phyloP scores from a whole-genome alignment of 257 asterid species.

The Capsicum rhomboideum region DNA sequence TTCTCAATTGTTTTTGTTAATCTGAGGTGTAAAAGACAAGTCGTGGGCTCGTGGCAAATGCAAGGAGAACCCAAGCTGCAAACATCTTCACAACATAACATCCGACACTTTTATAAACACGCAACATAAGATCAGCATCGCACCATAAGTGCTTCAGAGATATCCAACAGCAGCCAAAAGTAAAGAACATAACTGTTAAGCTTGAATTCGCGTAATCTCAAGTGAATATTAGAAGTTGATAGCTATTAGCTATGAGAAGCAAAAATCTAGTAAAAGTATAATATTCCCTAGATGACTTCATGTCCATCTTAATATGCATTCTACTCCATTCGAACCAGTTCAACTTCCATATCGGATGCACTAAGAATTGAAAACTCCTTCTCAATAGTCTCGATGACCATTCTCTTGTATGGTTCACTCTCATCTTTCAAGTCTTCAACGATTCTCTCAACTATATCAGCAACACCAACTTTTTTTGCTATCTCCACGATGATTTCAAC shows the following conservation, averaged over 20 bases:
- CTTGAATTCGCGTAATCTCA: neutral
- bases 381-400: constrained; percentile 95
- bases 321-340: too few relatives aligned
- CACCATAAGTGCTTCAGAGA: neutral
- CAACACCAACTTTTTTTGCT: constrained; percentile 82
- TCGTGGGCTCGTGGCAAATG: neutral
- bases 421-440: constrained; percentile 84
- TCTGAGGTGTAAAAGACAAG: too few relatives aligned
- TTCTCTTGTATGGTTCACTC: constrained; percentile 83
- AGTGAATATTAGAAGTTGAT: neutral
- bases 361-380: constrained; percentile 81
- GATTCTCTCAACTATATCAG: constrained; percentile 73
- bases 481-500: constrained; percentile 85
- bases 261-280: neutral
- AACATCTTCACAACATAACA: neutral
- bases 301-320: too few relatives aligned
- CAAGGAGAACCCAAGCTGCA: neutral
- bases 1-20: too few relatives aligned
- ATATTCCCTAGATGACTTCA: too few relatives aligned
- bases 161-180: neutral
- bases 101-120: neutral
- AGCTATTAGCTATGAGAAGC: neutral
- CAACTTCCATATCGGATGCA: constrained; percentile 61
- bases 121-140: neutral
- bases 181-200: neutral